Evolutionary conservation across 1,284 basidiomycete genomes (phyloP), one percentile per base, ranked within the genome.

Genomic region (Vanrija humicola): DNA sequence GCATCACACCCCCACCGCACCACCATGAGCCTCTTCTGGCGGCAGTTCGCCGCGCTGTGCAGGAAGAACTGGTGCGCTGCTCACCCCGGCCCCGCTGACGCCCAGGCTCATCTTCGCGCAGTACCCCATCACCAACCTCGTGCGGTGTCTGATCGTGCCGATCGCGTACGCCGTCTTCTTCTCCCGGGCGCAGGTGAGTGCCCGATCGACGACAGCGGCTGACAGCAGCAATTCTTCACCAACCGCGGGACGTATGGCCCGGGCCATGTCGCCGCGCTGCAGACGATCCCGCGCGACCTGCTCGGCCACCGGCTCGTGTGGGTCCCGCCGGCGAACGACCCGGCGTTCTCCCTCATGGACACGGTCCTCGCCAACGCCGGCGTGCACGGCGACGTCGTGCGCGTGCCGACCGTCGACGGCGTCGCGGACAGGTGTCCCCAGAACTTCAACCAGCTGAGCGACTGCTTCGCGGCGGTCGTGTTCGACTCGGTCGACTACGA

Each of bases 31-130:
- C 19, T 21, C 40, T 21, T 54, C n/a, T 48, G 38, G 18, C 15
- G 28, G 38, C 87, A 89, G 74, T 82, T 85, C 58, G 71, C 72
- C 10, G 84, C 82, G 5, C 73, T 89, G 40, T 81, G 83, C 52
- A 81, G 82, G 79, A 89, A 89, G 80, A 88, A 89, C 64, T 87
- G 84, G 85, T 86, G 85, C 18, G 55, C 7, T 28, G 28, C 6
- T 58, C 59, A 46, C 61, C 51, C 53, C 28, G 61, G 46, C 46
- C 50, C 43, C n/a, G 50, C 15, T 57, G 58, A 47, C 49, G 10
- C 26, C 38, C 53, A 54, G 51, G 48, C 56, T 80, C 38, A 83
- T 87, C 59, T 73, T 85, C 9, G 64, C 69, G 48, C 82, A 81
- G 38, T 48, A 25, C 58, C 29, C 50, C 58, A 61, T 38, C 63